Percentiles rank a stretch among this genome's conserved stretches.
Conservation (phyloP, 2,329 filamentous ascomycete species). For the Cladosporium sphaerospermum region DNA sequence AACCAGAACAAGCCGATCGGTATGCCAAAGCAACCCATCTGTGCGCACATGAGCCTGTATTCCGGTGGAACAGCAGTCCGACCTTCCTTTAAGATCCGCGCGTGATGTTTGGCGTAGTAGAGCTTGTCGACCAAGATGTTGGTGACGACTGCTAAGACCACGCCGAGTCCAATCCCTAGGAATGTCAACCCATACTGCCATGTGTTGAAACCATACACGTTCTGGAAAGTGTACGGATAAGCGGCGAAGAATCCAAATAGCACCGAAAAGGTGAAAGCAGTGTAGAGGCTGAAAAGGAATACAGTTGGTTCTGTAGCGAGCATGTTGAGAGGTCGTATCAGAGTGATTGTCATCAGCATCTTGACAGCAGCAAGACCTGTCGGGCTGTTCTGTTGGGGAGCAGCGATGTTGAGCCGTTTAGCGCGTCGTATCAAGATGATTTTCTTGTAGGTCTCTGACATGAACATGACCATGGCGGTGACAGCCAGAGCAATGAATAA, state of each 20-base stretch:
- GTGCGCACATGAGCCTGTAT: conserved; percentile 30
- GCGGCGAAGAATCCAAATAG: conserved; percentile 30
- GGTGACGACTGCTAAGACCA: conserved; percentile 49
- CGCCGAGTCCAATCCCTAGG: conserved; percentile 62
- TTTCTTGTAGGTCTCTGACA: conserved; percentile 52
- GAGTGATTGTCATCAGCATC: conserved; percentile 27
- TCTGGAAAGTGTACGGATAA: conserved; percentile 48
- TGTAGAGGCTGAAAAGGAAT: conserved; percentile 26
- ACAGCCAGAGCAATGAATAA: conserved; percentile 36
- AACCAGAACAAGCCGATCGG: conserved; percentile 35
- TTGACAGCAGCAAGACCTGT: conserved; percentile 25
- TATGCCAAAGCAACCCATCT: conserved; percentile 31
- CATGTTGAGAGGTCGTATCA: conserved; percentile 30
- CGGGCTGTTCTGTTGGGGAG: conserved; percentile 17
- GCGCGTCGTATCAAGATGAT: conserved; percentile 38
- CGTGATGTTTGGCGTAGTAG: conserved; percentile 32
- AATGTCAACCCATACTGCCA: conserved; percentile 76
- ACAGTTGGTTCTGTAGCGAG: conserved; percentile 34
- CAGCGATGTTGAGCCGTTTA: conserved; percentile 27
- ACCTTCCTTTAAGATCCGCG: conserved; percentile 24
- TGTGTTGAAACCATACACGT: conserved; percentile 66
- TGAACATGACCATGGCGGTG: conserved; percentile 36
- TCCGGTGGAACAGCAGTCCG: conserved; percentile 26
- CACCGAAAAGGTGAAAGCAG: conserved; percentile 26
- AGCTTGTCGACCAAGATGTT: conserved; percentile 31